Conservation (phyloP, 2,329 filamentous ascomycete genomes). For the Pseudogymnoascus sp. region DNA sequence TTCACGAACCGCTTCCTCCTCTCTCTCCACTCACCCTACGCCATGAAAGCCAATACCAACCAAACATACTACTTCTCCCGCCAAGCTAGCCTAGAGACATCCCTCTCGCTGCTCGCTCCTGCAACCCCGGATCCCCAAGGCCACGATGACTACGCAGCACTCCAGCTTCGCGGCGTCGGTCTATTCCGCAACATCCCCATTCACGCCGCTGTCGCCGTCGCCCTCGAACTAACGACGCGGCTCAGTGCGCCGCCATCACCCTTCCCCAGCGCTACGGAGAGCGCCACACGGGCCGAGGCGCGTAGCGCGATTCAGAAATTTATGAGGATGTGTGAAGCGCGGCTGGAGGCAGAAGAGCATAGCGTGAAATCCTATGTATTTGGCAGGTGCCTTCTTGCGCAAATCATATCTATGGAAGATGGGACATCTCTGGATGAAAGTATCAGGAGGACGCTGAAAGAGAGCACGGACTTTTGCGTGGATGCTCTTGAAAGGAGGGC, state of each 20-base stretch:
- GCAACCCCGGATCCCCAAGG: not conserved
- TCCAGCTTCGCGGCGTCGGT: slow-evolving; percentile 33
- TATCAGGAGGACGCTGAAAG: not conserved
- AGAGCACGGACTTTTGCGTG: slow-evolving; percentile 3
- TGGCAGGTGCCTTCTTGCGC: slow-evolving; percentile 30
- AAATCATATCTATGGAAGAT: slow-evolving; percentile 24
- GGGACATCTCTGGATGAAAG: not conserved
- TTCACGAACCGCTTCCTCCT: slow-evolving; percentile 45
- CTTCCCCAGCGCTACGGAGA: slow-evolving; percentile 18
- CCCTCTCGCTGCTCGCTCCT: slow-evolving; percentile 20
- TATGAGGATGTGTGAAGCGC: slow-evolving; percentile 20
- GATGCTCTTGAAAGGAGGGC: not conserved
- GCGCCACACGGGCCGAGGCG: slow-evolving; percentile 24
- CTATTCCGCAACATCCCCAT: slow-evolving; percentile 34
- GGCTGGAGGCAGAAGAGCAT: slow-evolving; percentile 32
- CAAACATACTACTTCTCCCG: slow-evolving; percentile 40
- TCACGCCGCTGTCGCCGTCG: slow-evolving; percentile 34
- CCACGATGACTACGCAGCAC: slow-evolving; percentile 26
- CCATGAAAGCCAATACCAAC: slow-evolving; percentile 31
- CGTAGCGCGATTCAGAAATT: slow-evolving; percentile 14
- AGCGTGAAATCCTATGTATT: slow-evolving; percentile 36
- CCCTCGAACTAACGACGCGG: slow-evolving; percentile 38
- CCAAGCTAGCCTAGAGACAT: slow-evolving; percentile 36
- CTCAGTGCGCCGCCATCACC: slow-evolving; percentile 28
- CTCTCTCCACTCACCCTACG: slow-evolving; percentile 41